Conservation (phyloP, 2,329 filamentous ascomycete genomes). For the Trichophyton verrucosum region DNA sequence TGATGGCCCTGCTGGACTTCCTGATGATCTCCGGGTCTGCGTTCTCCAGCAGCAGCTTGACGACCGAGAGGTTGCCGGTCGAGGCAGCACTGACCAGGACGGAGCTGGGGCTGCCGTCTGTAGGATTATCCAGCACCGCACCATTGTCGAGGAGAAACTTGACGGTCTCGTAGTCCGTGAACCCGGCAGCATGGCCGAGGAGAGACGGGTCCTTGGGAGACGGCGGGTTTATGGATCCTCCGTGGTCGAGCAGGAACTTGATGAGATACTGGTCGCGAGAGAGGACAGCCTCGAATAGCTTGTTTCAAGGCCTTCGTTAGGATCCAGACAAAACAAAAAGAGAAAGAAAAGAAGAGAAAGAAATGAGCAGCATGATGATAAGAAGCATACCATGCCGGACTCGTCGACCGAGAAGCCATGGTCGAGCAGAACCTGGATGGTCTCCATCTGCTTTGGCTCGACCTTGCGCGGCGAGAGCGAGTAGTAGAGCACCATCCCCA, state of each 20-base stretch:
- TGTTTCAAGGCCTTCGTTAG: background rate
- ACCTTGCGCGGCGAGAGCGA: constrained; percentile 1
- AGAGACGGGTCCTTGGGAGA: background rate
- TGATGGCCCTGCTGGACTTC: background rate
- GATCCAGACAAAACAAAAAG: too few relatives aligned
- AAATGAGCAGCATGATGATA: background rate
- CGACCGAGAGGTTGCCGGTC: background rate
- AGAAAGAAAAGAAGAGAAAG: background rate
- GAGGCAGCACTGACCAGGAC: background rate
- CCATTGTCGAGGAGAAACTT: constrained; percentile 3
- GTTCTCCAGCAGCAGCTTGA: background rate
- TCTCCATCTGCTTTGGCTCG: background rate
- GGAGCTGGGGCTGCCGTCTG: background rate
- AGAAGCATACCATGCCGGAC: constrained; percentile 1
- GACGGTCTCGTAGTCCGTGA: constrained; percentile 3
- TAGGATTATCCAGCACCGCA: background rate
- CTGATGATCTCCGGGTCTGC: background rate
- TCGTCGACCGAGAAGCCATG: constrained; percentile 2
- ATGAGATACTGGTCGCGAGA: constrained; percentile 1
- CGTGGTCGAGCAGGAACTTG: constrained; percentile 5
- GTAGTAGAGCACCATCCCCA: constrained; percentile 2
- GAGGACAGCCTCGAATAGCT: constrained; percentile 4
- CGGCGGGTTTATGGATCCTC: background rate
- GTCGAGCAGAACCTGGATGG: constrained; percentile 1
- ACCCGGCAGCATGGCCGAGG: constrained; percentile 2